These are phyloP conservation scores for Solanum pennellii DNA, from an alignment of 257 asterid genomes.

Conservation along the genomic window DNA sequence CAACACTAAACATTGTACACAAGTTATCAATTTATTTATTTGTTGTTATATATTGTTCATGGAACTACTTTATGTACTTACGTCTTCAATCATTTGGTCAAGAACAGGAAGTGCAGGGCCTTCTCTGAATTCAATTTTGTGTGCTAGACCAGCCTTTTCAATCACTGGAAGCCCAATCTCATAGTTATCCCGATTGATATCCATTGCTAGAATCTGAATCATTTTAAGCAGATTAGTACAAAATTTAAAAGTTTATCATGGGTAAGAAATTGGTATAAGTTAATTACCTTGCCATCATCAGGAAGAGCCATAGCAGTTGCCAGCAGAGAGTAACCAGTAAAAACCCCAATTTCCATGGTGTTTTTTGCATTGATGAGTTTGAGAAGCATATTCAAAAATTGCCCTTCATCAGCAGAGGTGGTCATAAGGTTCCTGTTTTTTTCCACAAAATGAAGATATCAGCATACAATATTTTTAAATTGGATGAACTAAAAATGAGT, in stretches of 20 bases:
- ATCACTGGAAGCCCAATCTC: slow-evolving; percentile 43
- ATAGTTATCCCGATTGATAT: slow-evolving; percentile 37
- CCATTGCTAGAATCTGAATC: slow-evolving; percentile 38
- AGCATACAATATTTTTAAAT: neutral
- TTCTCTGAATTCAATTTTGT: slow-evolving; percentile 32
- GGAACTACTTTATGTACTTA: neutral
- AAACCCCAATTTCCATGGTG: slow-evolving; percentile 45
- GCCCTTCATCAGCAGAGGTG: slow-evolving; percentile 54
- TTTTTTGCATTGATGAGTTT: slow-evolving; percentile 48
- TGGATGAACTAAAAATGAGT: neutral
- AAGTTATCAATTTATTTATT: neutral
- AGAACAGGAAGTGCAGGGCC: slow-evolving; percentile 11
- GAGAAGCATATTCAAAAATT: slow-evolving; percentile 36
- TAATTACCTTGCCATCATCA: slow-evolving; percentile 35
- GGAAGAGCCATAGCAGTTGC: slow-evolving; percentile 56
- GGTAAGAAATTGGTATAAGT: neutral
- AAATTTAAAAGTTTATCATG: neutral
- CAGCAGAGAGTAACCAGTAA: slow-evolving; percentile 54
- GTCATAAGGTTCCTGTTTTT: slow-evolving; percentile 47
- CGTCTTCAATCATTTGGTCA: slow-evolving; percentile 9
- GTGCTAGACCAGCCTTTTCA: slow-evolving; percentile 35
- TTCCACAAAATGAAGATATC: no score
- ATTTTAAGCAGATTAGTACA: neutral
- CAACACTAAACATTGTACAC: neutral
- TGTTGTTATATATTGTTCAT: neutral